These are phyloP conservation scores for Protomyces arabidopsidicola DNA, from an alignment of 1,139 yeast species.

Conservation along the genomic window DNA sequence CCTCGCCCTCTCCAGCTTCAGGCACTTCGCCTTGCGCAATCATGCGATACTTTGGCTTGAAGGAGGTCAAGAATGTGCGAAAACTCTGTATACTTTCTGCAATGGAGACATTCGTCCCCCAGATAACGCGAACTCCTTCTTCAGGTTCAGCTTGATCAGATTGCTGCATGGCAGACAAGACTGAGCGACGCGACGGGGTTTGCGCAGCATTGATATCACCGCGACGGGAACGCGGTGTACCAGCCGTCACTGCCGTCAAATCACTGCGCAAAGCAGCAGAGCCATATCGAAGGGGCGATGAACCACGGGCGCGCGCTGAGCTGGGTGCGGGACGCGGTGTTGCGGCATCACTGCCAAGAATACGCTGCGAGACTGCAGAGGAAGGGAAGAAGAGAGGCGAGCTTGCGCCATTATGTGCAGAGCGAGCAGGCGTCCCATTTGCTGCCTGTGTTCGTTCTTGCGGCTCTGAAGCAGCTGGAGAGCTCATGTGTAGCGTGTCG, in stretches of 20 bases:
- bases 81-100: slow-evolving; percentile 77
- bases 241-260: not conserved
- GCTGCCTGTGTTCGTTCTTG: not conserved
- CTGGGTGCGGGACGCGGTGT: slow-evolving; percentile 9
- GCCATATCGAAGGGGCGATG: slow-evolving; percentile 17
- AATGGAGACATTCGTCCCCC: slow-evolving; percentile 98
- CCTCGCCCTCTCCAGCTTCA: slow-evolving; percentile 61
- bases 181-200: slow-evolving; percentile 50
- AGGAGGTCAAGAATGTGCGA: slow-evolving; percentile 76
- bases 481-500: not conserved
- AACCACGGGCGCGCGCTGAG: slow-evolving; percentile 8
- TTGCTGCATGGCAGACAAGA: slow-evolving; percentile 36
- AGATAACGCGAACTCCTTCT: slow-evolving; percentile 66
- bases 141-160: slow-evolving; percentile 36
- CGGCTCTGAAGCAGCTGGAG: not conserved
- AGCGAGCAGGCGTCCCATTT: not conserved
- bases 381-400: slow-evolving; percentile 25
- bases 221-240: slow-evolving; percentile 40
- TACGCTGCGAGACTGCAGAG: slow-evolving; percentile 11
- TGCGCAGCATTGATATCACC: slow-evolving; percentile 58
- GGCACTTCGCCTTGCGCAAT: slow-evolving; percentile 46
- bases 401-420: not conserved
- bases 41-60: slow-evolving; percentile 72
- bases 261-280: slow-evolving; percentile 24
- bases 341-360: slow-evolving; percentile 4